Percentiles rank a stretch among this genome's conserved stretches.
Evolutionary conservation across 2,329 filamentous ascomycete genomes (phyloP).

Genomic region (Paramyrothecium roridum): DNA sequence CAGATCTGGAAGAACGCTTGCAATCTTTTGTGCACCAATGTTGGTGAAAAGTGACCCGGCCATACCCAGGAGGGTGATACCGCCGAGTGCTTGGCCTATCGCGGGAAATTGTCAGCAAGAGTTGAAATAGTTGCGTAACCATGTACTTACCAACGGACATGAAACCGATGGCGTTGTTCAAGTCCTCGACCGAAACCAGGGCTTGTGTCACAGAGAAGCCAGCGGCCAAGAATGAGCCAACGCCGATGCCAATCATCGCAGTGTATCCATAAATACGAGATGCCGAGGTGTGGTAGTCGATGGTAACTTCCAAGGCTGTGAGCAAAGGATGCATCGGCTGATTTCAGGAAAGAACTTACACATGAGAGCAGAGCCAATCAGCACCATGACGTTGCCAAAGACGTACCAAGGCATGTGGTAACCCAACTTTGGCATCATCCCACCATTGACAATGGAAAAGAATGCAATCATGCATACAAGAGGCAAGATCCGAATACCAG

Average conservation of each 20-base stretch:
- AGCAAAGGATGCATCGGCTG: background rate
- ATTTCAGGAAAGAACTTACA: conserved; percentile 6
- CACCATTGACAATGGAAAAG: conserved; percentile 30
- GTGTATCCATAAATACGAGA: conserved; percentile 28
- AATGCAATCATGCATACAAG: conserved; percentile 33
- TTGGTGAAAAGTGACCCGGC: conserved; percentile 6
- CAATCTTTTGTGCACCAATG: background rate
- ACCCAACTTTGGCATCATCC: conserved; percentile 26
- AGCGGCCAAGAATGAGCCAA: conserved; percentile 29
- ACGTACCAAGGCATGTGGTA: conserved; percentile 37
- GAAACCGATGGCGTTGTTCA: conserved; percentile 29
- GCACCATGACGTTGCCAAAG: conserved; percentile 25
- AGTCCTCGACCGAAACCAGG: conserved; percentile 21
- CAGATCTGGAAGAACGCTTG: background rate
- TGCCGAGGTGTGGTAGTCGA: conserved; percentile 5
- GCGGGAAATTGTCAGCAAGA: background rate
- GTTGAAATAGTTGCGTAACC: background rate
- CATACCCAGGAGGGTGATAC: conserved; percentile 2
- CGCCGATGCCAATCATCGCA: conserved; percentile 36
- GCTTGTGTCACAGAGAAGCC: conserved; percentile 29
- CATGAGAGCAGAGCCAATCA: conserved; percentile 30
- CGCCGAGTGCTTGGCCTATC: conserved; percentile 1
- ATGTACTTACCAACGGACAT: conserved; percentile 19
- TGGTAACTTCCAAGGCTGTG: conserved; percentile 1
- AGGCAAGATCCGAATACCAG: conserved; percentile 37